phyloP scores from a whole-genome alignment of 2,329 filamentous ascomycete genomes.

The Stachybotrys chlorohalonatus region DNA sequence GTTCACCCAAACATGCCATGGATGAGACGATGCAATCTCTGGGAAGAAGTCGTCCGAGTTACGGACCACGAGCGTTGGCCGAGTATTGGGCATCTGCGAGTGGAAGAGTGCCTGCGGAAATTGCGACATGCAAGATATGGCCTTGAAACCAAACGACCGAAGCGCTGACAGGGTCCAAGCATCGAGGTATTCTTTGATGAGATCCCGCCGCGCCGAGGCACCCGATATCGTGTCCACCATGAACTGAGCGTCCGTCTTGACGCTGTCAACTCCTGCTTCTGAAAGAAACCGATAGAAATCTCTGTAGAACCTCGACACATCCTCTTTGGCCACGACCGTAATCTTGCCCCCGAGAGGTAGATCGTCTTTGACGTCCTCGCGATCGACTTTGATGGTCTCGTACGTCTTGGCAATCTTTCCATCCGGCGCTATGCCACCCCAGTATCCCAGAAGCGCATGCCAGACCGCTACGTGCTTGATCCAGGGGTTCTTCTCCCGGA shows the following conservation, averaged over 20 bases:
- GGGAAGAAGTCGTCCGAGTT: conserved; percentile 95
- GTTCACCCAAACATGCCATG: conserved; percentile 94
- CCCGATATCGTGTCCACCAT: conserved; percentile 69
- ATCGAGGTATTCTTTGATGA: conserved; percentile 72
- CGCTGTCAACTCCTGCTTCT: conserved; percentile 66
- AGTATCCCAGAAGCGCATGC: conserved; percentile 86
- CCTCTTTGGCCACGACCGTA: conserved; percentile 63
- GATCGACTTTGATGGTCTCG: conserved; percentile 56
- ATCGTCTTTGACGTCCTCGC: conserved; percentile 27
- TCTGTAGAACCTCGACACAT: conserved; percentile 69
- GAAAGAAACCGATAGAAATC: conserved; percentile 85
- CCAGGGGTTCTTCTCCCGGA: conserved; percentile 59
- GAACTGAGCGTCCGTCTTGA: conserved; percentile 92
- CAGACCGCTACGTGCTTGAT: conserved; percentile 85
- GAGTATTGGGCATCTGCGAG: conserved; percentile 68
- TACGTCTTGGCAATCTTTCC: conserved; percentile 71
- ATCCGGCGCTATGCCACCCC: conserved; percentile 74
- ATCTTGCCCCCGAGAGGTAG: conserved; percentile 54
- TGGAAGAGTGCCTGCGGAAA: conserved; percentile 80
- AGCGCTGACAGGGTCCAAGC: conserved; percentile 75
- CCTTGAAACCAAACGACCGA: conserved; percentile 66
- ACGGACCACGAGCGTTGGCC: conserved; percentile 64
- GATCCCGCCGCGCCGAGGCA: conserved; percentile 58
- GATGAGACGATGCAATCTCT: conserved; percentile 66
- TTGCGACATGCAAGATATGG: conserved; percentile 93